Percentiles rank a stretch among this genome's conserved stretches.
phyloP scores from a whole-genome alignment of 208 protist genomes.

The Zelonia costaricensis region DNA sequence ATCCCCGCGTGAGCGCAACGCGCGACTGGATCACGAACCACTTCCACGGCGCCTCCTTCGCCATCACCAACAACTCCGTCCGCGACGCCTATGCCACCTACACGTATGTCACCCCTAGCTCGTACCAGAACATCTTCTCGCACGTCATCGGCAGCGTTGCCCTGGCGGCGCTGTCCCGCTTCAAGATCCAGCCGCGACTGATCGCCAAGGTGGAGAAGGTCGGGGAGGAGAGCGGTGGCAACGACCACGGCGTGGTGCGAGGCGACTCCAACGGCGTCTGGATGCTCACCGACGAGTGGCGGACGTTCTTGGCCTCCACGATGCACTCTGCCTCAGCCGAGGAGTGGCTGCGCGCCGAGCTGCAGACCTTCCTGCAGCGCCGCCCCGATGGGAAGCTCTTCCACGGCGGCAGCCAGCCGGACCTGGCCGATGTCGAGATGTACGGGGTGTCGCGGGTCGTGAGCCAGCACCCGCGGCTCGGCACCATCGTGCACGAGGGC shows the following conservation, averaged over 20 bases:
- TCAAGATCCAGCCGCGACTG: constrained; percentile 53
- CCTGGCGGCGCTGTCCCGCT: constrained; percentile 51
- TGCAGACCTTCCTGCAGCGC: constrained; percentile 42
- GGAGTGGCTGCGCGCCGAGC: constrained; percentile 52
- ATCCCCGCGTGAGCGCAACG: constrained; percentile 44
- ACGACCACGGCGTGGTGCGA: neutral
- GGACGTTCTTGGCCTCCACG: constrained; percentile 5
- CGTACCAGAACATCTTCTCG: constrained; percentile 68
- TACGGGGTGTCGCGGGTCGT: constrained; percentile 75
- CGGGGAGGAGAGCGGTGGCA: neutral
- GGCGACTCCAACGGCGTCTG: constrained; percentile 14
- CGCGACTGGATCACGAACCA: constrained; percentile 71
- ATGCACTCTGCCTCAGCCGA: constrained; percentile 19
- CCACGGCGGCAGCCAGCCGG: constrained; percentile 68
- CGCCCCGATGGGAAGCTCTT: constrained; percentile 35
- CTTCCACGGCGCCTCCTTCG: constrained; percentile 77
- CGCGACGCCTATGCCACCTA: constrained; percentile 64
- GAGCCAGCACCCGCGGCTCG: constrained; percentile 48
- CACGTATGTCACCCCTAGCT: constrained; percentile 44
- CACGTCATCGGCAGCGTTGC: constrained; percentile 51
- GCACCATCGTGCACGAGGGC: constrained; percentile 36
- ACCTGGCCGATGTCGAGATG: constrained; percentile 83
- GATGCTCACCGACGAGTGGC: constrained; percentile 17
- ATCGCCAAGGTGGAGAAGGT: constrained; percentile 27
- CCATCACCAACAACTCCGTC: constrained; percentile 59